Conservation (phyloP, 108 stramenopile species). For the Fragilariopsis cylindrus region DNA sequence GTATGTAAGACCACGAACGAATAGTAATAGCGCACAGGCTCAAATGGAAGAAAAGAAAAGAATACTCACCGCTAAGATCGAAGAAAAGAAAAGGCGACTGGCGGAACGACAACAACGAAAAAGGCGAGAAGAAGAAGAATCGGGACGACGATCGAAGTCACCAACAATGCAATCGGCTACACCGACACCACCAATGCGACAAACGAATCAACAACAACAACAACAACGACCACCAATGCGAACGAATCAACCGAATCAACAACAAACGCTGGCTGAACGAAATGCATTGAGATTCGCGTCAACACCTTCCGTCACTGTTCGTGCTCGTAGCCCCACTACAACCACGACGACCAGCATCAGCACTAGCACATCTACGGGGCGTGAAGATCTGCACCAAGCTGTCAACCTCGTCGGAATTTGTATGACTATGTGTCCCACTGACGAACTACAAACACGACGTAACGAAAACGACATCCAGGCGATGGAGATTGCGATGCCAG, state of each 20-base stretch:
- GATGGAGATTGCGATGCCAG: conserved; percentile 75
- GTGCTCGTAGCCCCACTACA: neutral
- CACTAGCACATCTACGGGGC: neutral
- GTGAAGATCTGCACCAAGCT: conserved; percentile 55
- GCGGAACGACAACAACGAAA: conserved; percentile 27
- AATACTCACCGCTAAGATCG: conserved; percentile 24
- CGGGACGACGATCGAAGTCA: neutral
- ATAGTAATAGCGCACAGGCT: conserved; percentile 34
- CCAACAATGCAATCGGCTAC: neutral
- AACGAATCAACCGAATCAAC: neutral
- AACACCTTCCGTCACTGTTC: neutral
- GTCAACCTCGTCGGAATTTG: conserved; percentile 75
- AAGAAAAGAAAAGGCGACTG: conserved; percentile 41
- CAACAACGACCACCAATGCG: conserved; percentile 1
- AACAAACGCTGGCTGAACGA: conserved; percentile 22
- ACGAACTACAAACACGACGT: conserved; percentile 76
- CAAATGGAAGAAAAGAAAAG: conserved; percentile 47
- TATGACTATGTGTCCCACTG: conserved; percentile 79
- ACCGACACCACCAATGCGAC: conserved; percentile 2
- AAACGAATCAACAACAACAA: neutral
- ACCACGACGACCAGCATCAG: neutral
- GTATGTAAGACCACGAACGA: neutral
- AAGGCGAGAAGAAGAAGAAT: conserved; percentile 18
- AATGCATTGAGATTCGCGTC: conserved; percentile 27
- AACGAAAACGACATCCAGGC: conserved; percentile 83